Conservation (phyloP, 2,329 filamentous ascomycete species). For the Parastagonospora avenae region DNA sequence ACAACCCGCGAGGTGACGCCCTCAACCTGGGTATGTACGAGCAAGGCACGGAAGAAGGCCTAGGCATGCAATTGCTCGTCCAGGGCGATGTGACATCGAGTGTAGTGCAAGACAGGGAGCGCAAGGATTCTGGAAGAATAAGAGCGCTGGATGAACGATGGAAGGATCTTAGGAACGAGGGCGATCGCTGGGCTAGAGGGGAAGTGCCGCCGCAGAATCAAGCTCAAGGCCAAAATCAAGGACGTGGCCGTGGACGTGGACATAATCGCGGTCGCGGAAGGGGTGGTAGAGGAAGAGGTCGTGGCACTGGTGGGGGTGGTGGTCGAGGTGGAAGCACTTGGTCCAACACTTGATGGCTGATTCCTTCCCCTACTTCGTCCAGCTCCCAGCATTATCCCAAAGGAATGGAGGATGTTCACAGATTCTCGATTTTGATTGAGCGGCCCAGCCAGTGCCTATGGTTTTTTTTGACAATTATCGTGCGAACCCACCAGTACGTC, state of each 20-base stretch:
- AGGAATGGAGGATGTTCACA: too few species aligned
- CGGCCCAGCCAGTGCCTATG: too few species aligned
- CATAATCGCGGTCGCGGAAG: neutral
- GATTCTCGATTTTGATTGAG: too few species aligned
- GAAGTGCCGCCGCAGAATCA: neutral
- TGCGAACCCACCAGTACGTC: too few species aligned
- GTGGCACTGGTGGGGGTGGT: neutral
- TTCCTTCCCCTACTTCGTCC: too few species aligned
- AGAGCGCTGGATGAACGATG: constrained; percentile 47
- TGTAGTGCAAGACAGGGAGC: constrained; percentile 16
- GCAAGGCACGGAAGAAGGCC: constrained; percentile 42
- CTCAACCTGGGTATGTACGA: constrained; percentile 55
- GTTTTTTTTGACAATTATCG: too few species aligned
- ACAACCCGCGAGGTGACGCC: constrained; percentile 44
- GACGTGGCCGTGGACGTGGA: constrained; percentile 5
- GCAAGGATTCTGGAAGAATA: constrained; percentile 14
- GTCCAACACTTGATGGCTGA: too few species aligned
- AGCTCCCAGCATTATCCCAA: too few species aligned
- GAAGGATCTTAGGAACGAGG: constrained; percentile 38
- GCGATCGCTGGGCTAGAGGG: constrained; percentile 1
- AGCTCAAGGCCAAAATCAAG: neutral
- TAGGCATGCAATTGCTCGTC: constrained; percentile 48
- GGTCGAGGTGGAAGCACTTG: too few species aligned
- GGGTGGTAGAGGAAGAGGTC: neutral
- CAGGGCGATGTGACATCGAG: constrained; percentile 44